Base-by-base conservation (phyloP, 192 early-diverging fungal genomes). In the Mortierella alpina region DNA sequence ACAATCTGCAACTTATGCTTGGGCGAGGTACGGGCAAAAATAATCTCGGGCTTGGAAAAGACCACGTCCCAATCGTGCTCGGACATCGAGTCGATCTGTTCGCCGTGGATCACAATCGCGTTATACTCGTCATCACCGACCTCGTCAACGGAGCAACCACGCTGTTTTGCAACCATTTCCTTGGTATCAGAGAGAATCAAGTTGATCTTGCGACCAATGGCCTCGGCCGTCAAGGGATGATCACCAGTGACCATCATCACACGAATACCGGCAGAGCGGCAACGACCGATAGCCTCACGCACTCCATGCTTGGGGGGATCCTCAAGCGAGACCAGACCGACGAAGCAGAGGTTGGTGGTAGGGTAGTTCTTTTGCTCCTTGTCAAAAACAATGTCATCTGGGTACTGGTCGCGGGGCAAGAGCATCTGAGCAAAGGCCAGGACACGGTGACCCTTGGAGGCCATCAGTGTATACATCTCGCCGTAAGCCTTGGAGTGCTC, bases 221-320 rank as follows among this genome's bases (percentile, higher is more conserved):
- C 95, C 86, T 97, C 96, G 31, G 97, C 97, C 5, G 97, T 98
- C 74, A 97, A 89, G 54, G 95, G 95, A 78, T 96, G 95, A 83
- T 98, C 97, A 83, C 96, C 97, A 46, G 97, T 99, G n/a, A 99
- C 95, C 96, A 99, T 98, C 88, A 99, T 94, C 49, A 99, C 96
- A 79, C 94, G 93, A 84, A 99, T 94, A 68, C 97, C 97, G 13
- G 97, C 97, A 41, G 83, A 85, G 65, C 96, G 93, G 80, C 96
- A 97, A 52, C 92, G 91, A 51, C 95, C 96, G 83, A 99, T 95
- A 22, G 96, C 96, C 83, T 98, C 96, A 84, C 96, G 95, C n/a
- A 99, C 96, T 62, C 96, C 97, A 78, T 97, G 96, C 82, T 97
- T 97, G 72, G 97, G 97, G 60, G 97, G 97, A 81, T 98, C 97